phyloP scores from a whole-genome alignment of 305 asterid species.

The Fraxinus greggii region DNA sequence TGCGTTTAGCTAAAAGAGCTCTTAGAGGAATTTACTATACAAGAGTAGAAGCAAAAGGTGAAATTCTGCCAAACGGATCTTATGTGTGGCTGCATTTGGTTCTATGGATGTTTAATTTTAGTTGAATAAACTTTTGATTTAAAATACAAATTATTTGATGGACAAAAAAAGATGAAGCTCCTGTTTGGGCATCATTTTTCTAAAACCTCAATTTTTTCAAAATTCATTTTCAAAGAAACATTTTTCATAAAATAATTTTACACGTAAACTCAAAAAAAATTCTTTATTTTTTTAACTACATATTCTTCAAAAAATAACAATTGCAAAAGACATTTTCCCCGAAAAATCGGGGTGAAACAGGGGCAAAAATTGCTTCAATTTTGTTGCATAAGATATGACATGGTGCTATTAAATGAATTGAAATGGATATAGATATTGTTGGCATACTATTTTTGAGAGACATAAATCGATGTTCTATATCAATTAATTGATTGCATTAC shows the following conservation, averaged over 20 bases:
- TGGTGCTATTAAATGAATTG: background rate
- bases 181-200: too few species aligned
- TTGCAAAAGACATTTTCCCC: too few species aligned
- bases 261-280: too few species aligned
- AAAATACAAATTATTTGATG: background rate
- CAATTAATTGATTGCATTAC: background rate
- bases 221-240: too few species aligned
- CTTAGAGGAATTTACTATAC: too few species aligned
- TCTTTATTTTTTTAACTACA: too few species aligned
- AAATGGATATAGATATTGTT: background rate
- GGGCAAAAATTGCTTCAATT: background rate
- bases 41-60: too few species aligned
- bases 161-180: background rate
- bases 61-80: background rate
- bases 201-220: too few species aligned
- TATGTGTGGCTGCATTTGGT: conserved; percentile 20
- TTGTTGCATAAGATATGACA: background rate
- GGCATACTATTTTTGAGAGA: background rate
- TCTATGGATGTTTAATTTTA: background rate
- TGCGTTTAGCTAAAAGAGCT: too few species aligned
- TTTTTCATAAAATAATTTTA: too few species aligned
- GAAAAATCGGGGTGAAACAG: too few species aligned
- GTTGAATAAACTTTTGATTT: background rate
- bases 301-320: too few species aligned
- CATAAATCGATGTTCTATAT: background rate